phyloP scores from a whole-genome alignment of 2,329 filamentous ascomycete genomes.

The Aspergillus fumigatiaffinis region DNA sequence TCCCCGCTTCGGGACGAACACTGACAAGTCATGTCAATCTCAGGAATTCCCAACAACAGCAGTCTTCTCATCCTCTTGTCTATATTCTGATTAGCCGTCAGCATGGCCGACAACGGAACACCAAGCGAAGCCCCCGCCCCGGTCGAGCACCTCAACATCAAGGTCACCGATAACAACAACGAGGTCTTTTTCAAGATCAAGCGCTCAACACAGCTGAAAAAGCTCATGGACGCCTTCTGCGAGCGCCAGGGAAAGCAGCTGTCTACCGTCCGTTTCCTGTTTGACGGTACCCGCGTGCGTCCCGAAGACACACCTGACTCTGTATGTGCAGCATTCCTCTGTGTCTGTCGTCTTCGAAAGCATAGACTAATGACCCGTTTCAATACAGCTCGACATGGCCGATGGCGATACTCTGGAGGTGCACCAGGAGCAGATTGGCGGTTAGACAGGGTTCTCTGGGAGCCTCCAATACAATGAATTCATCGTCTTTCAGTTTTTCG shows the following conservation, averaged over 20 bases:
- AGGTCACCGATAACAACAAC: slow-evolving; percentile 98
- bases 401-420: slow-evolving; percentile 96
- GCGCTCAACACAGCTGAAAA: slow-evolving; percentile 89
- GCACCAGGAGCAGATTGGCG: slow-evolving; percentile 96
- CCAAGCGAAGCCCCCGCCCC: slow-evolving; percentile 34
- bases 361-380: neutral
- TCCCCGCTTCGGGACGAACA: neutral
- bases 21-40: neutral
- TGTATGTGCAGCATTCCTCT: slow-evolving; percentile 56
- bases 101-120: slow-evolving; percentile 36
- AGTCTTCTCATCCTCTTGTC: neutral
- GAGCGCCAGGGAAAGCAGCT: slow-evolving; percentile 88
- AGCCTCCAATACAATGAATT: neutral
- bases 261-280: slow-evolving; percentile 84
- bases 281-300: slow-evolving; percentile 91
- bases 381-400: slow-evolving; percentile 80
- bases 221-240: slow-evolving; percentile 97
- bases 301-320: slow-evolving; percentile 84
- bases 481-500: neutral
- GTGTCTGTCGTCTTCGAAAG: neutral
- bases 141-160: slow-evolving; percentile 93
- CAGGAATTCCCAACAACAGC: neutral
- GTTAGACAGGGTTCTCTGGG: slow-evolving; percentile 32
- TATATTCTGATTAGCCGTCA: neutral
- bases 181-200: slow-evolving; percentile 99